Conservation (phyloP, 441 rosid genomes). For the Erysimum cheiri region DNA sequence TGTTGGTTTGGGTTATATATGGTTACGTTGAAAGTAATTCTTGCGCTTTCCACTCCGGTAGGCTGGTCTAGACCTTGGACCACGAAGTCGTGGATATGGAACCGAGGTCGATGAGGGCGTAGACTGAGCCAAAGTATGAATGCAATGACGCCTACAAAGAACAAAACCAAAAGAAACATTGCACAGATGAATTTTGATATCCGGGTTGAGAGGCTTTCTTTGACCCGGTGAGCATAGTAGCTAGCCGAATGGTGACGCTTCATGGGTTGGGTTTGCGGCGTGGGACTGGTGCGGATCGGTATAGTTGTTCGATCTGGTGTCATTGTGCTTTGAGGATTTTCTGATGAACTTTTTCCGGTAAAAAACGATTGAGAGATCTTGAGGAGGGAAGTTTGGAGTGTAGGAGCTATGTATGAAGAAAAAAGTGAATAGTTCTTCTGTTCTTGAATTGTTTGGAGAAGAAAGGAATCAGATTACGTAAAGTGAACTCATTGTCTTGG, state of each 20-base stretch:
- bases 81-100: conserved; percentile 57
- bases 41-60: conserved; percentile 62
- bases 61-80: conserved; percentile 64
- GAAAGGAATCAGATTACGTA: conserved; percentile 55
- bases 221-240: conserved; percentile 67
- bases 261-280: conserved; percentile 20
- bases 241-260: conserved; percentile 55
- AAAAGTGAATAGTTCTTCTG: conserved; percentile 41
- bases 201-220: conserved; percentile 68
- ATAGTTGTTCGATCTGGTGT: conserved; percentile 37
- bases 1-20: conserved; percentile 73
- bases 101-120: conserved; percentile 86
- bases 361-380: background rate
- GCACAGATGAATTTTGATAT: conserved; percentile 67
- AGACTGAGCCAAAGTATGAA: conserved; percentile 87
- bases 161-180: conserved; percentile 55
- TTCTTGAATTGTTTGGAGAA: conserved; percentile 47
- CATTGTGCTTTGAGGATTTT: conserved; percentile 38
- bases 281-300: conserved; percentile 45
- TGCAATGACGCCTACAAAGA: conserved; percentile 56
- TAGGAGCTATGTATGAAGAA: conserved; percentile 37
- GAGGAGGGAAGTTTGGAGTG: conserved; percentile 12
- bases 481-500: conserved; percentile 32
- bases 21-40: conserved; percentile 64
- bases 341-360: background rate